These are phyloP conservation scores for Penicillium hesseltinei DNA, from an alignment of 2,329 filamentous ascomycete species.

Conservation along the genomic window DNA sequence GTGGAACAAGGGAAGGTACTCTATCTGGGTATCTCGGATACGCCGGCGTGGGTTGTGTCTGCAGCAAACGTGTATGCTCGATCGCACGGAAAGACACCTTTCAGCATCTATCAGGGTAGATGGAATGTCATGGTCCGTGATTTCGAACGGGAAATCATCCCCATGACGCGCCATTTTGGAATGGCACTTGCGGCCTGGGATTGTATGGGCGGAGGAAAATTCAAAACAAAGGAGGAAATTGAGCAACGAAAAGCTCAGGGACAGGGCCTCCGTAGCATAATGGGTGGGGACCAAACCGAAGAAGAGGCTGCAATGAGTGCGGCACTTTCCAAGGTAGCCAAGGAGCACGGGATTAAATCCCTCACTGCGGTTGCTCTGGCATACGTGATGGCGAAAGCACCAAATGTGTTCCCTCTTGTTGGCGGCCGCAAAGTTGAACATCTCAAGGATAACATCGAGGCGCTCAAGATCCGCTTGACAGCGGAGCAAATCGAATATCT, in stretches of 20 bases:
- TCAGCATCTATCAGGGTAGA: not conserved
- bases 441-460: not conserved
- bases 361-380: not conserved
- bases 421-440: not conserved
- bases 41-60: not conserved
- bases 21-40: not conserved
- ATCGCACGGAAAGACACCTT: not conserved
- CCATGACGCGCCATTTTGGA: not conserved
- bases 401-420: not conserved
- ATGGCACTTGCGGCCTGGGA: not conserved
- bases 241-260: not conserved
- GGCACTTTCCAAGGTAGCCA: not conserved
- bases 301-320: not conserved
- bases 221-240: not conserved
- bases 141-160: not conserved
- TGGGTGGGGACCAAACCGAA: not conserved
- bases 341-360: not conserved
- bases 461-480: not conserved
- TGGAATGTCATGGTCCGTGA: not conserved
- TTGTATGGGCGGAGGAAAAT: not conserved
- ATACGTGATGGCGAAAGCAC: not conserved
- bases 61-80: not conserved
- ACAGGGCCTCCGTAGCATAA: not conserved
- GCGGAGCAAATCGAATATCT: not conserved
- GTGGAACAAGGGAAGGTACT: not conserved